These are phyloP conservation scores for Cryphonectria nitschkei DNA, from an alignment of 2,329 filamentous ascomycete species.

Conservation along the genomic window DNA sequence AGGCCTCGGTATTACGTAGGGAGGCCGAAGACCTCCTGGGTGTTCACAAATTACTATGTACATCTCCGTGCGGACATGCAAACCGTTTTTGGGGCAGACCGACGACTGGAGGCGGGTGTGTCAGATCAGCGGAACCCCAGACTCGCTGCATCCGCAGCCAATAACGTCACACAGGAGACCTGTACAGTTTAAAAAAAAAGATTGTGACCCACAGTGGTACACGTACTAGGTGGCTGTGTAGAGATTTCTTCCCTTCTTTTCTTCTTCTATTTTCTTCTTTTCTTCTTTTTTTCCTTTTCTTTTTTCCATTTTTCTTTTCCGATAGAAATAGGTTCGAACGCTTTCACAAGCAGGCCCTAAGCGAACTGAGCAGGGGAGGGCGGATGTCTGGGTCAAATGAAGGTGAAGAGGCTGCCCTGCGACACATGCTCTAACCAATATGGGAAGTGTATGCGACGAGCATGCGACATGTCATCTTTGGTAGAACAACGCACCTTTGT, in stretches of 20 bases:
- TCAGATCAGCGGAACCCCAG: conserved; percentile 16
- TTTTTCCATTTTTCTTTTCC: no score
- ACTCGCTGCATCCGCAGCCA: neutral
- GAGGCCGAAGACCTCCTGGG: neutral
- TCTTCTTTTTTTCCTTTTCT: no score
- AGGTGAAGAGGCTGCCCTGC: neutral
- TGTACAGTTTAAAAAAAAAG: neutral
- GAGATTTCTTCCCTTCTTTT: no score
- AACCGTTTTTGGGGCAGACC: neutral
- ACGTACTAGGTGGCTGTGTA: neutral
- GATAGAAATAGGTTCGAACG: neutral
- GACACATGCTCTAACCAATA: neutral
- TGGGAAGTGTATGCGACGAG: neutral
- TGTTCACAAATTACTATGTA: neutral
- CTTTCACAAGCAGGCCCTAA: neutral
- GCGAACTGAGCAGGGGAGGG: neutral
- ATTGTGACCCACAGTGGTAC: neutral
- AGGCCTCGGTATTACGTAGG: neutral
- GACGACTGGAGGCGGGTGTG: conserved; percentile 5
- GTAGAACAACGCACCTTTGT: neutral
- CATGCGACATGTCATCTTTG: neutral
- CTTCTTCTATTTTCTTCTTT: no score
- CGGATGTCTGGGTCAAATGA: neutral
- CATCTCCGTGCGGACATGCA: conserved; percentile 1
- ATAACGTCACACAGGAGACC: neutral